Base-by-base conservation (phyloP, 148 eudicot species). In the Fagopyrum homotropicum region DNA sequence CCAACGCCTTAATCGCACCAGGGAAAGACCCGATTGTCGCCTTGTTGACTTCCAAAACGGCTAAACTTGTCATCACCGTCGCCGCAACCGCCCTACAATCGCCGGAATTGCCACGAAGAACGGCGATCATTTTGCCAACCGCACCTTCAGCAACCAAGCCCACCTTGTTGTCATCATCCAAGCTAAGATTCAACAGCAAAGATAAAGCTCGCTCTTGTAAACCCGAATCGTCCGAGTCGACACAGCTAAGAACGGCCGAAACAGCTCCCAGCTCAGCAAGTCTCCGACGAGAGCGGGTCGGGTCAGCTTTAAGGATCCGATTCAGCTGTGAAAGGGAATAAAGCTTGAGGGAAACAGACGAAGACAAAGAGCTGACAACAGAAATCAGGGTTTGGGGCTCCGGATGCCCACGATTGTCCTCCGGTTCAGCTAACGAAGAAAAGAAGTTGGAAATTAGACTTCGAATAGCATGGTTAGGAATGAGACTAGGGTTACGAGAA, bases 101-200 rank as follows among this genome's bases (percentile, higher is more conserved):
- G 1, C 86, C 84, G 2, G 72, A 55, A 0, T 83, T 79, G 73
- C 87, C 73, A 15, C 80, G 73, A 19, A 95, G 55, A 14, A 86
- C 87, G 49, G 82, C 78, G 4, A 92, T 85, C 1, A 95, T 54
- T 6, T 77, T 84, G 26, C 91, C 88, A 10, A 94, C 84, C 0
- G 89, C 88, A 0, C 98, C 98, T 76, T 95, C 99, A 4, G 97
- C 99, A 56, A 95, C 99, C 61, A 95, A 45, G 7, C 98, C 97
- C 48, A 94, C 97, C 50, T 95, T 95, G 55, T 85, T 85, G 54
- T 92, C 92, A 44, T 92, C 97, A 30, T 92, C 96, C 26, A 95
- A 77, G 46, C 96, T 90, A 74, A 95, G 80, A 50, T 84, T 87
- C 64, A 95, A 77, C 7, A 95, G 75, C 54, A 95, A 75, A 4